Conservation (phyloP, 129 eudicot species). For the Saposhnikovia divaricata region DNA sequence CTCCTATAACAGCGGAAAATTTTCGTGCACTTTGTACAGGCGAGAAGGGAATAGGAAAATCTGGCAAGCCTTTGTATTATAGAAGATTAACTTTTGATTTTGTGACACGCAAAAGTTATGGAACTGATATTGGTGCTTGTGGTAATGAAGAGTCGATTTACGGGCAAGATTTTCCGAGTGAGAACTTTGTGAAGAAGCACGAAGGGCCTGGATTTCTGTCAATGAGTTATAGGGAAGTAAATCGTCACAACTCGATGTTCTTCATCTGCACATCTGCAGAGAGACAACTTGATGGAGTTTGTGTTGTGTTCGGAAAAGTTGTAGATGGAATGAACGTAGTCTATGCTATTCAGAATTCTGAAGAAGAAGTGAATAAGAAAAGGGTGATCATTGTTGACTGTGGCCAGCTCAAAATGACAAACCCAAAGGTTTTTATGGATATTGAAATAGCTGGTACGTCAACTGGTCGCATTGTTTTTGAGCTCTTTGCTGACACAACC, state of each 20-base stretch:
- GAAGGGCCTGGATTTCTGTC: neutral
- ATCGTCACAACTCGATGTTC: neutral
- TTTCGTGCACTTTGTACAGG: neutral
- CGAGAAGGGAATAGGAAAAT: neutral
- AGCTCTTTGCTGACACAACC: neutral
- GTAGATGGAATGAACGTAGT: neutral
- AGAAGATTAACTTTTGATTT: neutral
- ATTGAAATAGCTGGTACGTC: neutral
- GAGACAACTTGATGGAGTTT: neutral
- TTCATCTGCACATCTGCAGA: neutral
- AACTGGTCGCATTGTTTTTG: neutral
- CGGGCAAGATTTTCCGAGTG: neutral
- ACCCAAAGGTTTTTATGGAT: neutral
- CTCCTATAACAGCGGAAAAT: neutral
- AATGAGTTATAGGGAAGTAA: neutral
- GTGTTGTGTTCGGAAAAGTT: neutral
- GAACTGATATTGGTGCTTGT: neutral
- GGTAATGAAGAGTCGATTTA: neutral
- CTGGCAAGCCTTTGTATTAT: neutral
- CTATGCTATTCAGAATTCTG: neutral
- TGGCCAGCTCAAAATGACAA: no score
- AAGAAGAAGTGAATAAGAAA: neutral
- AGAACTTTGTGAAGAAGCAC: neutral
- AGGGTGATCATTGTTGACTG: neutral
- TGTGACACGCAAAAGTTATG: neutral